phyloP scores from a whole-genome alignment of 192 early-diverging fungal species.

The Umbelopsis ramanniana region DNA sequence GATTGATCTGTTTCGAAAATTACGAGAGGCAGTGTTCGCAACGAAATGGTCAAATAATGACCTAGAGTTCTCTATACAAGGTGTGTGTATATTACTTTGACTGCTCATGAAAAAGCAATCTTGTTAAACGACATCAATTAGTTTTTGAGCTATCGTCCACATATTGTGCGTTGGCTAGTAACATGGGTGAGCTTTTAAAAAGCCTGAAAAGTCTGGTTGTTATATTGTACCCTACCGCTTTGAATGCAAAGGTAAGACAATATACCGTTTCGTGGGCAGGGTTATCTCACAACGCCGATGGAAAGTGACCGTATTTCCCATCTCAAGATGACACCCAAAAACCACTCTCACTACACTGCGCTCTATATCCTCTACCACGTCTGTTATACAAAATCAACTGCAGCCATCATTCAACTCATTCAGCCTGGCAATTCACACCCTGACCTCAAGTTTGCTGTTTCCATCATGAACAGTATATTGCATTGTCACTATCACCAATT shows the following conservation, averaged over 20 bases:
- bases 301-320: background rate
- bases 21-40: slow-evolving; percentile 11
- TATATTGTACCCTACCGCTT: background rate
- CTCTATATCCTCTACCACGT: slow-evolving; percentile 11
- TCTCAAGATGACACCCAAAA: background rate
- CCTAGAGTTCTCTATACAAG: slow-evolving; percentile 2
- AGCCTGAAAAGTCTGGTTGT: background rate
- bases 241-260: background rate
- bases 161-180: background rate
- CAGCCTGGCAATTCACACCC: background rate
- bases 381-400: background rate
- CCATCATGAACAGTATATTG: background rate
- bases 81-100: background rate
- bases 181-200: slow-evolving; percentile 11
- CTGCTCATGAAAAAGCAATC: too few species aligned
- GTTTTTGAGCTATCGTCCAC: slow-evolving; percentile 9
- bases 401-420: background rate
- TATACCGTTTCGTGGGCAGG: too few species aligned
- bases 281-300: too few species aligned
- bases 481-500: background rate
- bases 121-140: background rate
- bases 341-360: background rate
- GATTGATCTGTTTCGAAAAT: slow-evolving; percentile 6
- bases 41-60: slow-evolving; percentile 8
- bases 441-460: background rate